Percentiles rank a stretch among this genome's conserved stretches.
These are phyloP conservation scores for Xylariales sp. DNA, from an alignment of 2,329 filamentous ascomycete genomes.

Conservation along the genomic window DNA sequence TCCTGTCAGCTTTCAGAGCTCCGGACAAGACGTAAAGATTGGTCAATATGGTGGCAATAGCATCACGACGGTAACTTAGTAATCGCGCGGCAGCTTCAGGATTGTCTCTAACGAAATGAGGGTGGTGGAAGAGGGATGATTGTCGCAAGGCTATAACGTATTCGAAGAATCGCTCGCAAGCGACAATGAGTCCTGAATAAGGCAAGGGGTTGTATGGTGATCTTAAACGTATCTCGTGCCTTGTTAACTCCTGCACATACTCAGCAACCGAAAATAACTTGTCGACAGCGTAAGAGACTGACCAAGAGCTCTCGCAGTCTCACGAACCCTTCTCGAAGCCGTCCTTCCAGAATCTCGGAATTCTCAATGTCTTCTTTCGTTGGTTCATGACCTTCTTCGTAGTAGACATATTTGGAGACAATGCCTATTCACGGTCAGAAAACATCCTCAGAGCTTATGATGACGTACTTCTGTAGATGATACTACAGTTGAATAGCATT, in stretches of 20 bases:
- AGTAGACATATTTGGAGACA: slow-evolving; percentile 55
- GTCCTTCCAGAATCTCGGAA: slow-evolving; percentile 55
- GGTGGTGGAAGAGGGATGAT: slow-evolving; percentile 53
- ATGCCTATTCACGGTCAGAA: too few relatives aligned
- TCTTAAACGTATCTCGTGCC: slow-evolving; percentile 54
- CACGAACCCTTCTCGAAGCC: slow-evolving; percentile 56
- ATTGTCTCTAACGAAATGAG: slow-evolving; percentile 45
- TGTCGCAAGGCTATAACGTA: slow-evolving; percentile 54
- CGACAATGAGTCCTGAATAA: slow-evolving; percentile 50
- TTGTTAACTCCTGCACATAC: slow-evolving; percentile 39
- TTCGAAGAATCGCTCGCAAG: slow-evolving; percentile 55
- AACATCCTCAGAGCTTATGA: background rate
- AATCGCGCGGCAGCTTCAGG: slow-evolving; percentile 44
- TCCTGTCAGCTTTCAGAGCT: slow-evolving; percentile 44
- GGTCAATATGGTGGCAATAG: slow-evolving; percentile 52
- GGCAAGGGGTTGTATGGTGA: slow-evolving; percentile 53
- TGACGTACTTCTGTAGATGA: slow-evolving; percentile 48
- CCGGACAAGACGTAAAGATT: slow-evolving; percentile 56
- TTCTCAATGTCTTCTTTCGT: slow-evolving; percentile 43
- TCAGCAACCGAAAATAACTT: slow-evolving; percentile 9
- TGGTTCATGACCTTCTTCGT: slow-evolving; percentile 48
- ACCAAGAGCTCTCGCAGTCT: slow-evolving; percentile 52
- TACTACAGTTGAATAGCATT: slow-evolving; percentile 54
- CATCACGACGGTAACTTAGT: slow-evolving; percentile 48
- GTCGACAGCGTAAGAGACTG: slow-evolving; percentile 4